Conservation (phyloP, 108 stramenopile species). For the Pelagomonas calceolata region DNA sequence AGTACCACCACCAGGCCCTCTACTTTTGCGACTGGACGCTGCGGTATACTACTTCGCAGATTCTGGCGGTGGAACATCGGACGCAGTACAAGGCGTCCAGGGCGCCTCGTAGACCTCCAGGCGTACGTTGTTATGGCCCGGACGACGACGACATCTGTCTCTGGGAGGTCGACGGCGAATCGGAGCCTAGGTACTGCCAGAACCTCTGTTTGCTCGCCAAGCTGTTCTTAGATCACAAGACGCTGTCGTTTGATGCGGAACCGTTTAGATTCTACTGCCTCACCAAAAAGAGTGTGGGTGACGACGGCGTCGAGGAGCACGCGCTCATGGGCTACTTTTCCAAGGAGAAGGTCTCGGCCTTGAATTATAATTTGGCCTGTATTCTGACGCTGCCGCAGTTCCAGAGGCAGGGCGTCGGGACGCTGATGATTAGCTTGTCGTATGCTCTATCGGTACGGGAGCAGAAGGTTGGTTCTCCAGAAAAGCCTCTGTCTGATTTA, state of each 20-base stretch:
- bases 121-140: not conserved
- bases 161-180: constrained; percentile 93
- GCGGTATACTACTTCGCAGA: constrained; percentile 71
- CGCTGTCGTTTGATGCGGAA: constrained; percentile 96
- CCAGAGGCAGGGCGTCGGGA: constrained; percentile 94
- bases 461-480: constrained; percentile 81
- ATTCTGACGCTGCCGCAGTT: constrained; percentile 97
- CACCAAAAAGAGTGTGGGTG: constrained; percentile 47
- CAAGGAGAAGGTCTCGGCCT: constrained; percentile 66
- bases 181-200: constrained; percentile 91
- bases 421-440: constrained; percentile 87
- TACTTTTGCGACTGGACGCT: constrained; percentile 96
- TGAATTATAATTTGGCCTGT: constrained; percentile 97
- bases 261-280: constrained; percentile 96
- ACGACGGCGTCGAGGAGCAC: constrained; percentile 63
- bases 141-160: constrained; percentile 28
- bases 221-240: constrained; percentile 99
- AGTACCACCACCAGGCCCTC: constrained; percentile 64
- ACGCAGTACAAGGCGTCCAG: constrained; percentile 36
- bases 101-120: not conserved
- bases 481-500: constrained; percentile 91
- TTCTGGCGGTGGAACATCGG: constrained; percentile 62
- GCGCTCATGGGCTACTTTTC: constrained; percentile 97
- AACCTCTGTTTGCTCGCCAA: constrained; percentile 93
- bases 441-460: constrained; percentile 84